Base-by-base conservation (phyloP, 1,284 basidiomycete genomes). In the Marasmius oreades region DNA sequence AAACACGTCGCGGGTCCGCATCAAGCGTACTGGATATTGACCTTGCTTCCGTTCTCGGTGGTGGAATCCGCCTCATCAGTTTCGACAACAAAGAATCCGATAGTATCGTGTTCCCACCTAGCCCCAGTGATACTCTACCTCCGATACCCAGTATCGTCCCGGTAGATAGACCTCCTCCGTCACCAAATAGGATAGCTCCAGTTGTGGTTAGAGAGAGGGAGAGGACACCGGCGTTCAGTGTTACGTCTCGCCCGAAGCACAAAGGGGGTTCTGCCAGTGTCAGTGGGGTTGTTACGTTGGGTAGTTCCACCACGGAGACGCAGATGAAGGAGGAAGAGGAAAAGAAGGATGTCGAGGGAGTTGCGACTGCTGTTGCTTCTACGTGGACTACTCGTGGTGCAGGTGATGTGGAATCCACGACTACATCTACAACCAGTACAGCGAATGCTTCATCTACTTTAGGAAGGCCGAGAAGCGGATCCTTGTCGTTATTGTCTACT, bases 181-280 rank as follows among this genome's bases (percentile, higher is more conserved):
- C 57, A 54, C 42, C 61, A 39, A 59, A 57, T 24, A 58, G 60
- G 14, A 82, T 88, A 55, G 76, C 81, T 14, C 87, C 87, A 1
- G 87, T 84, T 23, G 80, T 79, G 12, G 86, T 90, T 55, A 80
- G 81, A 56, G 76, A 80, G 60, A 80, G 86, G 26, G 74, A 80
- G 43, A 80, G 83, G 1, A 78, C 79, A 1, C 79, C 85, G 1
- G 74, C 83, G 10, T 90, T 89, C 63, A 81, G 80, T 55, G 86
- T 89, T 31, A 86, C 83, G 2, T 88, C 86, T 11, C 74, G 87
- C 11, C 86, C 87, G 14, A 70, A 69, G 53, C 70, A 73, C 59
- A 52, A 39, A 46, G 44, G 31, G 24, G 46, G 39, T 31, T 53
- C 57, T 20, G 33, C 44, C 10, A 54, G 55, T 51, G 37, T 56